A percentile compares a stretch with the other conserved stretches of the same genome.
Evolutionary conservation across 2,329 filamentous ascomycete species (phyloP).

Genomic region (Xylaria sp.): DNA sequence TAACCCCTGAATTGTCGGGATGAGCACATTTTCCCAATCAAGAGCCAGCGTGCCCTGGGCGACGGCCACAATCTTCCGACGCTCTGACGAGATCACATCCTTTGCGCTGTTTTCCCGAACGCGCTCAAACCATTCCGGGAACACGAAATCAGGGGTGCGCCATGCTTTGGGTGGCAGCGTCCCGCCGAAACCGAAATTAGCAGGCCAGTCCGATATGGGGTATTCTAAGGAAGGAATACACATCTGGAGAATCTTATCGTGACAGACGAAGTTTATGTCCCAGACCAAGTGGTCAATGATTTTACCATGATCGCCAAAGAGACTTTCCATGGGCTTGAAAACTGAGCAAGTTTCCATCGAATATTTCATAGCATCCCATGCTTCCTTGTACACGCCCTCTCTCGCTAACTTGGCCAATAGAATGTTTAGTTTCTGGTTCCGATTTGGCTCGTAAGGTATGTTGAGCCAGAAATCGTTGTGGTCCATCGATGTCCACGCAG

Average conservation of each 20-base stretch:
- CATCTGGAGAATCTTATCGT: constrained; percentile 53
- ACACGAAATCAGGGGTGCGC: constrained; percentile 46
- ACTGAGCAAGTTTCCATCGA: constrained; percentile 18
- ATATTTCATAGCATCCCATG: constrained; percentile 20
- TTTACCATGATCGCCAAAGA: constrained; percentile 31
- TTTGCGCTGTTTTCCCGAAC: constrained; percentile 55
- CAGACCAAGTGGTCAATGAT: constrained; percentile 29
- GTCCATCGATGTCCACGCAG: constrained; percentile 28
- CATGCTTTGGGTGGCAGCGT: constrained; percentile 51
- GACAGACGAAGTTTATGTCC: constrained; percentile 47
- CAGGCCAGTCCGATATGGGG: constrained; percentile 51
- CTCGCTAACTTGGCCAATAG: constrained; percentile 28
- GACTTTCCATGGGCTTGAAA: constrained; percentile 24
- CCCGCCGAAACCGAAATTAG: constrained; percentile 58
- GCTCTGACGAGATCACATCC: constrained; percentile 33
- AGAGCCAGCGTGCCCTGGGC: constrained; percentile 60
- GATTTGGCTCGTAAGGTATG: constrained; percentile 23
- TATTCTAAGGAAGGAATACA: constrained; percentile 56
- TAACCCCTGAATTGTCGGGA: constrained; percentile 58
- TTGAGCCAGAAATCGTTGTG: constrained; percentile 27
- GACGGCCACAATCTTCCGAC: constrained; percentile 58
- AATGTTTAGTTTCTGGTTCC: constrained; percentile 23
- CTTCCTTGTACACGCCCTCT: constrained; percentile 25
- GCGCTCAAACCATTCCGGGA: constrained; percentile 56
- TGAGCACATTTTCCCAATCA: constrained; percentile 56